These are phyloP conservation scores for Macrocystidia cucumis DNA, from an alignment of 1,284 basidiomycete species.

Conservation along the genomic window DNA sequence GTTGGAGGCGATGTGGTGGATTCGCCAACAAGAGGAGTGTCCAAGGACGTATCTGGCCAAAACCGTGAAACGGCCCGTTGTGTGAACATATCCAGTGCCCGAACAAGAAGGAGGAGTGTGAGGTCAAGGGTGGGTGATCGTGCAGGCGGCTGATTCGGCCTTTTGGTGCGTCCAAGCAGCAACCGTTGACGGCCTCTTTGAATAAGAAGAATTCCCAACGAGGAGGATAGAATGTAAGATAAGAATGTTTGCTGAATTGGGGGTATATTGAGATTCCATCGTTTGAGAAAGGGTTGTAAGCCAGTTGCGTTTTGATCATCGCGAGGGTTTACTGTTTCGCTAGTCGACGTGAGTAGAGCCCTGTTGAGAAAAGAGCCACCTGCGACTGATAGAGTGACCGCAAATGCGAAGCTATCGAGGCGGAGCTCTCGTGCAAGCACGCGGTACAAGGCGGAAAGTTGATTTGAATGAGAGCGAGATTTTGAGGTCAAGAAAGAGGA, in stretches of 20 bases:
- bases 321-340: not conserved
- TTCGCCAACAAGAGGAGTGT: too few relatives aligned
- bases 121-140: constrained; percentile 58
- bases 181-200: constrained; percentile 36
- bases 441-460: constrained; percentile 25
- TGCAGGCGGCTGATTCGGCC: constrained; percentile 9
- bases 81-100: constrained; percentile 44
- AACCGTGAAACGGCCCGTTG: not conserved
- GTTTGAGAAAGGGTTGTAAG: too few relatives aligned
- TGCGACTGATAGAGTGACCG: constrained; percentile 53
- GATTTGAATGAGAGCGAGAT: constrained; percentile 13
- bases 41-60: too few relatives aligned
- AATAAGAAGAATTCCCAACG: constrained; percentile 46
- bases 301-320: too few relatives aligned
- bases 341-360: too few relatives aligned
- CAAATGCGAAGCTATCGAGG: constrained; percentile 57
- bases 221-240: constrained; percentile 49
- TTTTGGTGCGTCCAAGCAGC: constrained; percentile 14
- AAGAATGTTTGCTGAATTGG: constrained; percentile 45
- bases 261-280: constrained; percentile 20
- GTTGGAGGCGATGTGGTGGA: too few relatives aligned
- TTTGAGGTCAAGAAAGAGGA: constrained; percentile 21
- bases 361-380: constrained; percentile 53
- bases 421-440: constrained; percentile 49
- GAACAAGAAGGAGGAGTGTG: constrained; percentile 59